These are phyloP conservation scores for Miamiensis avidus DNA, from an alignment of 169 alveolate genomes.

Conservation along the genomic window DNA sequence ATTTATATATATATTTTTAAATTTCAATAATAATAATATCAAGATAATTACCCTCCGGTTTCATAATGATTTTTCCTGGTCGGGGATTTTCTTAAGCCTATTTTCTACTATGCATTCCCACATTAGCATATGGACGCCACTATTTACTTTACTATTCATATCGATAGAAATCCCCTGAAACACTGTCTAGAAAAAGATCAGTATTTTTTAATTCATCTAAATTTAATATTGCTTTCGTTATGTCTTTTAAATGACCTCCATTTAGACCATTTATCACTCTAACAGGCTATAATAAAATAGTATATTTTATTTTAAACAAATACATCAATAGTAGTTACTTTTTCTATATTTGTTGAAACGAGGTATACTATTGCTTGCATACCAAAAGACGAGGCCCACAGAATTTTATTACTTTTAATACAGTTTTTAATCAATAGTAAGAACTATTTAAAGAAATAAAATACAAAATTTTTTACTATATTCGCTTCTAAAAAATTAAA, in stretches of 20 bases:
- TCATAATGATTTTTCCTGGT: slow-evolving; percentile 22
- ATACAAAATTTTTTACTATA: too few relatives aligned
- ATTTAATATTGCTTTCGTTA: not conserved
- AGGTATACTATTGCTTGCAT: slow-evolving; percentile 32
- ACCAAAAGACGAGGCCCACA: slow-evolving; percentile 42
- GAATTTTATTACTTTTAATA: slow-evolving; percentile 30
- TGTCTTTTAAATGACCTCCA: slow-evolving; percentile 33
- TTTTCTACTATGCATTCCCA: slow-evolving; percentile 23
- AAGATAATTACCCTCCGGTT: slow-evolving; percentile 1
- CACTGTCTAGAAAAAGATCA: slow-evolving; percentile 45
- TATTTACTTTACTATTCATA: not conserved
- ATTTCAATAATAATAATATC: too few relatives aligned
- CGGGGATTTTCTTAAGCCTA: slow-evolving; percentile 14
- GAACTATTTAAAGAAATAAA: slow-evolving; percentile 10
- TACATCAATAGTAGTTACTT: not conserved
- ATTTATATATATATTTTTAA: too few relatives aligned
- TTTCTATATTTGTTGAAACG: slow-evolving; percentile 35
- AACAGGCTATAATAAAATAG: slow-evolving; percentile 1
- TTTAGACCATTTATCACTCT: slow-evolving; percentile 38
- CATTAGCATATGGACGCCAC: slow-evolving; percentile 10
- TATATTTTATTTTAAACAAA: not conserved
- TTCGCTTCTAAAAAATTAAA: not conserved
- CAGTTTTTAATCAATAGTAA: slow-evolving; percentile 32
- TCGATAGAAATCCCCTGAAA: slow-evolving; percentile 21
- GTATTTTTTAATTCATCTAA: slow-evolving; percentile 21